Evolutionary conservation across 2,329 filamentous ascomycete species (phyloP), one percentile per base, ranked within the genome.

Genomic region (Fonsecaea pedrosoi): DNA sequence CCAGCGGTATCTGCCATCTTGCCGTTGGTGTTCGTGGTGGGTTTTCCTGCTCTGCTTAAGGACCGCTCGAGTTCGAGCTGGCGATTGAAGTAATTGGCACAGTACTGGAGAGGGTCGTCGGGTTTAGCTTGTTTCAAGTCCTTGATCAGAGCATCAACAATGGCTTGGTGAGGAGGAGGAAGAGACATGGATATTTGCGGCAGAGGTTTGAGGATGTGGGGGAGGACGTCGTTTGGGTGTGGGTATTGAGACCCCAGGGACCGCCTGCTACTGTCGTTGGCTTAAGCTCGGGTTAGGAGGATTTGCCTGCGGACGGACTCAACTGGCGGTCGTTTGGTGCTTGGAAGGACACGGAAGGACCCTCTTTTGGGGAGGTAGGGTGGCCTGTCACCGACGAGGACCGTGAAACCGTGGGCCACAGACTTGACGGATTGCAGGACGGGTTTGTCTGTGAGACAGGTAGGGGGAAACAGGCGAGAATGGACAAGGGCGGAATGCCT

Each of bases 1-100:
- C 96, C 95, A 74, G 83, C 87, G 75, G 86, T 89, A 77, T 89
- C 87, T 72, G 92, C 89, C 90, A 94, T 93, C 66, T 72, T 74
- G 75, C 76, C 75, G 75, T 76, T 78, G 67, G 77, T 75, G 65
- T 75, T 75, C 74, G 70, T 78, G 77, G 79, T 80, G 21, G 48
- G 81, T 79, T 75, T 81, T 79, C 76, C 82, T 78, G 71, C 65
- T 66, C 77, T 85, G 61, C 54, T 32, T 76, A 85, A 82, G 74
- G 83, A 80, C 75, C 87, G 86, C 82, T 91, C 87, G 75, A 84
- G 83, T 77, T 88, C 86, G 74, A 91, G 86, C 75, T 87, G 87
- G 76, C 82, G 83, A 72, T 83, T 81, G 79, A 90, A 90, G 82
- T 87, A 87, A 79, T 90, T 88, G 78, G 86, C 85, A 81, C 87